phyloP scores from a whole-genome alignment of 805 yeast genomes.

The Yamadazyma kitorensis region DNA sequence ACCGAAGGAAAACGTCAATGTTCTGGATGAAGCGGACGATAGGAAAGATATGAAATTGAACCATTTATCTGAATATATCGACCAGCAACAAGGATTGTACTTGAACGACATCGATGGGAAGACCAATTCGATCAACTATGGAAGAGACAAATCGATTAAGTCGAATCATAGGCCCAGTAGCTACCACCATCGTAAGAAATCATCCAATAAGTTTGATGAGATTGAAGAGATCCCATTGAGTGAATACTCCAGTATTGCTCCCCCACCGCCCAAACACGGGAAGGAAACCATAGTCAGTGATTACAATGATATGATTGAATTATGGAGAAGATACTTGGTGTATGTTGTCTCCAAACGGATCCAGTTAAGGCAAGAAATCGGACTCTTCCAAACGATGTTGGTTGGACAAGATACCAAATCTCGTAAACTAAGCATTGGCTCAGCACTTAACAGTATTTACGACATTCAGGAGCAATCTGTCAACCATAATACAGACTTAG shows the following conservation, averaged over 20 bases:
- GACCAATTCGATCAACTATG: conserved; percentile 9
- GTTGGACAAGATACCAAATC: conserved; percentile 11
- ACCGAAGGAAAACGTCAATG: conserved; percentile 16
- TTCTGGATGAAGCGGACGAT: conserved; percentile 2
- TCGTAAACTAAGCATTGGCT: conserved; percentile 6
- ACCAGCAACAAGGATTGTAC: conserved; percentile 22
- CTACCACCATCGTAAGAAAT: background rate
- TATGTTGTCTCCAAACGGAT: conserved; percentile 37
- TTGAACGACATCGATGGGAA: conserved; percentile 8
- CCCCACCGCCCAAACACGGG: conserved; percentile 28
- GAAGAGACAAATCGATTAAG: conserved; percentile 4
- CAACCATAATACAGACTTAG: background rate
- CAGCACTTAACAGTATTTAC: conserved; percentile 8
- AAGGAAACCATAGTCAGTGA: conserved; percentile 9
- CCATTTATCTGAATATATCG: conserved; percentile 25
- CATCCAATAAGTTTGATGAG: conserved; percentile 7
- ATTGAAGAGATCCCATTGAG: conserved; percentile 14
- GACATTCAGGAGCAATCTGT: conserved; percentile 7
- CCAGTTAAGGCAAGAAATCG: conserved; percentile 39
- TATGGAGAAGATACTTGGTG: conserved; percentile 36
- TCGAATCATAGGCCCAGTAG: conserved; percentile 19
- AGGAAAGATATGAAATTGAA: conserved; percentile 13
- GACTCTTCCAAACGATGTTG: conserved; percentile 26
- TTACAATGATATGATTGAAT: conserved; percentile 10
- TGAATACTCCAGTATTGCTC: conserved; percentile 16